Percentiles rank a stretch among this genome's conserved stretches.
Conservation (phyloP, 2,329 filamentous ascomycete species). For the Basipetospora chlamydospora region DNA sequence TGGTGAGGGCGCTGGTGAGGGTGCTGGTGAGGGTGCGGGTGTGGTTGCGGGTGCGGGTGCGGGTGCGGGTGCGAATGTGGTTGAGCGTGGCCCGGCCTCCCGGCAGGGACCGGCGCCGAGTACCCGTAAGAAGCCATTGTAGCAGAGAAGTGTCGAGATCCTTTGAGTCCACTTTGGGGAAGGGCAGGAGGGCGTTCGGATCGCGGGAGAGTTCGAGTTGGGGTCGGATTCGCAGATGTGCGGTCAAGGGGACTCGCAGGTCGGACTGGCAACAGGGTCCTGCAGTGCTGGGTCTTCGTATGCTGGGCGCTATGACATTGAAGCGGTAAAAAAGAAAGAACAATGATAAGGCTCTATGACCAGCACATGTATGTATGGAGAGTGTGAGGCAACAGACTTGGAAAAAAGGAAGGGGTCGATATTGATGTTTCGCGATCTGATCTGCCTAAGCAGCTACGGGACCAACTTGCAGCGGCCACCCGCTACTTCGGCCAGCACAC, state of each 20-base stretch:
- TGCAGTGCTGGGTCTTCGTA: too few relatives aligned
- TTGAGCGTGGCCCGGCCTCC: conserved; percentile 12
- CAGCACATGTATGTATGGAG: not conserved
- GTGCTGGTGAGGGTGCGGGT: too few relatives aligned
- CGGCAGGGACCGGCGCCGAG: conserved; percentile 16
- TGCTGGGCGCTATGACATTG: conserved; percentile 4
- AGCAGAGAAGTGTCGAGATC: too few relatives aligned
- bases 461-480: too few relatives aligned
- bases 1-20: conserved; percentile 14
- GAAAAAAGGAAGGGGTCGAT: not conserved
- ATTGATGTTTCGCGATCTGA: conserved; percentile 1
- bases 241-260: not conserved
- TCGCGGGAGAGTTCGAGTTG: too few relatives aligned
- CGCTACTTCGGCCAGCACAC: too few relatives aligned
- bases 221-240: too few relatives aligned
- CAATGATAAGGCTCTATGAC: not conserved
- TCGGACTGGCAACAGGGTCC: too few relatives aligned
- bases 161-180: too few relatives aligned
- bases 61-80: too few relatives aligned
- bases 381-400: not conserved
- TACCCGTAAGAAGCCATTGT: conserved; percentile 27
- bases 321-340: not conserved
- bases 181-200: too few relatives aligned
- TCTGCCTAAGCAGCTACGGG: not conserved
- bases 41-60: too few relatives aligned